Evolutionary conservation across 1,139 yeast genomes (phyloP), one percentile per base, ranked within the genome.

Genomic region (Suhomyces panamericanus): DNA sequence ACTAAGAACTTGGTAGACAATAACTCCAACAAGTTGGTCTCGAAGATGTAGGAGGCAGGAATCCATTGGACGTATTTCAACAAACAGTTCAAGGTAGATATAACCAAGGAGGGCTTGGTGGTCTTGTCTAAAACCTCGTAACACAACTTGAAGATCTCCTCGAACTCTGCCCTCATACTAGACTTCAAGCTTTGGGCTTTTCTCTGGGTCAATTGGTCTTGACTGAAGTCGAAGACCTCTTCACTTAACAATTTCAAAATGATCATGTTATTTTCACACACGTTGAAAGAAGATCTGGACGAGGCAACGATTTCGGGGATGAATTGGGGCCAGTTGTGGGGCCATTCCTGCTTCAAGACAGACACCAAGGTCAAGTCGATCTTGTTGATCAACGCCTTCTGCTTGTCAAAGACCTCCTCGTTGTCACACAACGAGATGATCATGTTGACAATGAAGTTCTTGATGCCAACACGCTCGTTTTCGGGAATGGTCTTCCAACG

Each of bases 271-370:
- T 93, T 93, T 67, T 93, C 99, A 71, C 99, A 95, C 40, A 93
- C 96, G 58, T 90, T 91, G 66, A 87, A 81, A 35, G 95, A 86
- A 15, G 95, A 82, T 51, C 89, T 81, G 42, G 96, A 85, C 53
- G 96, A 85, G 51, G 78, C 78, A 36, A 93, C 95, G 51, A 93
- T 80, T 63, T 95, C 99, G 12, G 98, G 96, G 43, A 93, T 86
- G 59, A 95, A 93, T 57, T 87, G 88, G 17, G 98, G 98, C 99
- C 99, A 93, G 62, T 90, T 87, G 56, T 85, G 90, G 33, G 99
- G 99, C 99, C 99, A 93, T 63, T 93, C 99, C 67, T 95, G 98
- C 63, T 93, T 93, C 60, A 93, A 80, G 42, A 93, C 85, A 60
- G 93, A 95, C 32, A 93, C 99, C 60, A 93, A 75, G 7, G 98